Evolutionary conservation across 2,329 filamentous ascomycete species (phyloP).

Genomic region (Meredithiella fracta): DNA sequence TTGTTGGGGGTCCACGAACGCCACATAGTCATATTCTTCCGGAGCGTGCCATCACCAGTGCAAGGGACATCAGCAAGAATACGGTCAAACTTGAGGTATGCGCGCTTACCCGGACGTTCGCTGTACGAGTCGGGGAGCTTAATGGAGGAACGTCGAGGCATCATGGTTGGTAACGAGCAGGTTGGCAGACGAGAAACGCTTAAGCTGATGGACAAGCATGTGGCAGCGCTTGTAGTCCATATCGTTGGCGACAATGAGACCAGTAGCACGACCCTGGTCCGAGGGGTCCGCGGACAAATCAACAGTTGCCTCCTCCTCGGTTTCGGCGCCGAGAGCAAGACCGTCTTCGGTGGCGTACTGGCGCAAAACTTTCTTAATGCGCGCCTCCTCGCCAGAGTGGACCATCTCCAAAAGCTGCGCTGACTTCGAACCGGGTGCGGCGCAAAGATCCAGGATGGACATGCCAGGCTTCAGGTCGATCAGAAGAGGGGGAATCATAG

Average conservation of each 20-base stretch:
- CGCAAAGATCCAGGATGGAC: constrained; percentile 88
- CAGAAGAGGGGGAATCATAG: constrained; percentile 93
- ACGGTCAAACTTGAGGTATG: constrained; percentile 90
- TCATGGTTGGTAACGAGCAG: constrained; percentile 96
- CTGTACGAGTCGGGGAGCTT: constrained; percentile 50
- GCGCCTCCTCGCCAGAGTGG: constrained; percentile 77
- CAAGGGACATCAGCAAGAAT: constrained; percentile 95
- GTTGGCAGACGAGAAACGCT: constrained; percentile 90
- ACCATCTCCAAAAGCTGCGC: constrained; percentile 90
- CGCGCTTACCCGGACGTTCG: constrained; percentile 37
- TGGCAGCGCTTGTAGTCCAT: constrained; percentile 92
- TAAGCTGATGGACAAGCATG: constrained; percentile 95
- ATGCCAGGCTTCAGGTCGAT: constrained; percentile 85
- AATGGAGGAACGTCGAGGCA: constrained; percentile 86
- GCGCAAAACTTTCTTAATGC: constrained; percentile 55
- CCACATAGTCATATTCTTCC: constrained; percentile 92
- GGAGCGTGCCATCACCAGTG: constrained; percentile 81
- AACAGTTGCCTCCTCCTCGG: constrained; percentile 30
- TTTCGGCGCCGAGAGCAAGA: constrained; percentile 32
- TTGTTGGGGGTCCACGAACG: constrained; percentile 84
- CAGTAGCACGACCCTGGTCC: constrained; percentile 78
- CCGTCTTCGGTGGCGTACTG: constrained; percentile 45
- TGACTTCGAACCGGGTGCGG: constrained; percentile 92
- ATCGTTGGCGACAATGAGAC: constrained; percentile 87
- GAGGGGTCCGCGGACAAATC: constrained; percentile 41